These are phyloP conservation scores for Brassica incana DNA, from an alignment of 345 rosid species.

Conservation along the genomic window DNA sequence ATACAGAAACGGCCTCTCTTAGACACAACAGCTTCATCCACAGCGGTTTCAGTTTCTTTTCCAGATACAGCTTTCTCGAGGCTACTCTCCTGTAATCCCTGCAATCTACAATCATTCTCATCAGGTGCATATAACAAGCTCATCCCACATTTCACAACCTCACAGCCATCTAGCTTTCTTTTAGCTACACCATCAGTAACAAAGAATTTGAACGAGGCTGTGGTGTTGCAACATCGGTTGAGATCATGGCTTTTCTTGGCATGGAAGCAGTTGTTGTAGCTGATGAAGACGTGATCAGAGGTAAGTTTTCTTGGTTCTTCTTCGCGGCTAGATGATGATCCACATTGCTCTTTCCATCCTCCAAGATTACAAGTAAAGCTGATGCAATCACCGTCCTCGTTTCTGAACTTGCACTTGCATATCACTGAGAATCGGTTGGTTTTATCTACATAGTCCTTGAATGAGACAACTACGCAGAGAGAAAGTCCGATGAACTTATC, in stretches of 20 bases:
- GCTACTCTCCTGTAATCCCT: conserved; percentile 6
- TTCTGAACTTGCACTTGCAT: conserved; percentile 31
- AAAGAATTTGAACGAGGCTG: conserved; percentile 26
- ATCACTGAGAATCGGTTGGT: conserved; percentile 11
- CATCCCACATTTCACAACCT: conserved; percentile 38
- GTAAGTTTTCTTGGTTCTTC: conserved; percentile 23
- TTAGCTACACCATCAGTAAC: conserved; percentile 24
- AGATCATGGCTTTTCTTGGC: conserved; percentile 25
- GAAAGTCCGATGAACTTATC: conserved; percentile 23
- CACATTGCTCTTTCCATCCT: conserved; percentile 25
- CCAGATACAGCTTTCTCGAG: not conserved
- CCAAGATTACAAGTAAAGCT: conserved; percentile 30
- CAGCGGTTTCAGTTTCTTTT: not conserved
- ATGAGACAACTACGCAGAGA: conserved; percentile 15
- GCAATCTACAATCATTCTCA: conserved; percentile 33
- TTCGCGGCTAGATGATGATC: conserved; percentile 30
- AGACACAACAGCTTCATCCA: conserved; percentile 9
- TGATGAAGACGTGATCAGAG: conserved; percentile 37
- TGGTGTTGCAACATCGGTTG: conserved; percentile 26
- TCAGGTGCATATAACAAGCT: conserved; percentile 32
- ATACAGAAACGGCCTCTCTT: conserved; percentile 16
- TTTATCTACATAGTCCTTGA: conserved; percentile 24
- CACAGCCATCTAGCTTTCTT: conserved; percentile 26
- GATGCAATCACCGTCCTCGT: conserved; percentile 15
- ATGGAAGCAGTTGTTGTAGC: conserved; percentile 21